Conservation (phyloP, 768 basidiomycete genomes). For the Floccularia luteovirens region DNA sequence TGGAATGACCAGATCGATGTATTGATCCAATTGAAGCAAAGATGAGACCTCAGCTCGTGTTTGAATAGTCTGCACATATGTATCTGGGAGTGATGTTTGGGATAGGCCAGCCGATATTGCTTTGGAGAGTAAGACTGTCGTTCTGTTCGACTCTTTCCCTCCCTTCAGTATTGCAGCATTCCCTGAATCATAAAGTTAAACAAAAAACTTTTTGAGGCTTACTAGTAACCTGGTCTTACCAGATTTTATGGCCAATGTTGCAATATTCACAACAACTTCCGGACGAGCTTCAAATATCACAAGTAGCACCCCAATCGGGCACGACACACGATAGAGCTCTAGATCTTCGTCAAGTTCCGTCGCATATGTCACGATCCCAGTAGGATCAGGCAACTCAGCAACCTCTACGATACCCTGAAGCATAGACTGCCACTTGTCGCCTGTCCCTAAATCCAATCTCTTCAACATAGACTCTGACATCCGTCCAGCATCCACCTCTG, state of each 20-base stretch:
- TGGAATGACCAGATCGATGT: slow-evolving; percentile 96
- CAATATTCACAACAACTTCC: slow-evolving; percentile 97
- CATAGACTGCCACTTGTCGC: slow-evolving; percentile 94
- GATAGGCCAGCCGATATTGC: slow-evolving; percentile 75
- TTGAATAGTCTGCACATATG: slow-evolving; percentile 89
- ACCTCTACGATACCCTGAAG: slow-evolving; percentile 87
- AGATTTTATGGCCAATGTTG: slow-evolving; percentile 92
- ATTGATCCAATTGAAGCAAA: slow-evolving; percentile 77
- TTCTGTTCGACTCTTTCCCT: slow-evolving; percentile 88
- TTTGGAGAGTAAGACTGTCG: slow-evolving; percentile 66
- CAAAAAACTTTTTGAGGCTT: slow-evolving; percentile 1
- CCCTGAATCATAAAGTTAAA: slow-evolving; percentile 45
- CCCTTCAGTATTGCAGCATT: slow-evolving; percentile 98
- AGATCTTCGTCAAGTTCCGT: slow-evolving; percentile 81
- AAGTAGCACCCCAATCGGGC: slow-evolving; percentile 92
- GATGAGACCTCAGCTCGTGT: slow-evolving; percentile 88
- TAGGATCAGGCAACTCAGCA: slow-evolving; percentile 79
- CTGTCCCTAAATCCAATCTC: slow-evolving; percentile 69
- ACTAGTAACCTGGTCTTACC: slow-evolving; percentile 40
- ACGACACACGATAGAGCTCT: slow-evolving; percentile 89
- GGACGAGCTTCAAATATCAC: slow-evolving; percentile 98
- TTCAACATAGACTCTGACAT: slow-evolving; percentile 83
- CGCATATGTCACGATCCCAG: slow-evolving; percentile 81
- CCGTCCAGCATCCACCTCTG: slow-evolving; percentile 73
- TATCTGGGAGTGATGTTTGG: slow-evolving; percentile 62